Base-by-base conservation (phyloP, 305 asterid species). In the Striga hermonthica region DNA sequence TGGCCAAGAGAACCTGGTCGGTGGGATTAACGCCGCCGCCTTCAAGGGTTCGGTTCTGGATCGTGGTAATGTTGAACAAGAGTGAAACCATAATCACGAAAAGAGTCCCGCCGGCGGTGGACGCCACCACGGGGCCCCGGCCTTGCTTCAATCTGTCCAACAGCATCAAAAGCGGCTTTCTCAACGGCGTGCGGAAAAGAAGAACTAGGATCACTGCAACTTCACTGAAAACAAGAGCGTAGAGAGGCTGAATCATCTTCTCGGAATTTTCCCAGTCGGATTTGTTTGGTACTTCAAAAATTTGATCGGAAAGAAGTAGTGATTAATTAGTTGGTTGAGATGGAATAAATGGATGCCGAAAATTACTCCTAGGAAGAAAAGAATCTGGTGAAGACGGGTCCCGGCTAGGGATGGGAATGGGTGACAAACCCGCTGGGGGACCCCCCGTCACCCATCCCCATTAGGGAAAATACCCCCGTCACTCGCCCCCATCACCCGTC, bases 71-170 rank as follows among this genome's bases (percentile, higher is more conserved):
- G 58, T 74, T 81, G 28, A 71, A 77, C 54, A 88, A 62, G 14
- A 80, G 79, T n/a, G 95, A 82, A 22, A 80, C 35, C 68, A 90
- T 66, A 4, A 90, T 79, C 6, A 84, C 72, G 4, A 86, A 75
- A 55, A 90, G 67, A 13, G 96, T 88, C 34, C 75, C 96, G 11
- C 85, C 96, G 41, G 88, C 92, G 16, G 96, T 84, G 58, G 82
- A 66, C 3, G 86, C 83, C 16, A 88, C 81, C 10, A 88, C 84
- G 41, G 89, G 95, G 14, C 90, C 96, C 50, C 81, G 71, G 1
- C 96, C 96, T 68, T 82, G 89, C 79, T 90, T 90, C 72, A 79
- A 14, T 28, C 75, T 72, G 75, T 88, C 96, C 55, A 90, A 79
- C 58, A 78, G 28, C 57, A 84, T 60, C 58, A 81, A 65, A 62